Conservation (phyloP, 345 rosid genomes). For the Populus ilicifolia region DNA sequence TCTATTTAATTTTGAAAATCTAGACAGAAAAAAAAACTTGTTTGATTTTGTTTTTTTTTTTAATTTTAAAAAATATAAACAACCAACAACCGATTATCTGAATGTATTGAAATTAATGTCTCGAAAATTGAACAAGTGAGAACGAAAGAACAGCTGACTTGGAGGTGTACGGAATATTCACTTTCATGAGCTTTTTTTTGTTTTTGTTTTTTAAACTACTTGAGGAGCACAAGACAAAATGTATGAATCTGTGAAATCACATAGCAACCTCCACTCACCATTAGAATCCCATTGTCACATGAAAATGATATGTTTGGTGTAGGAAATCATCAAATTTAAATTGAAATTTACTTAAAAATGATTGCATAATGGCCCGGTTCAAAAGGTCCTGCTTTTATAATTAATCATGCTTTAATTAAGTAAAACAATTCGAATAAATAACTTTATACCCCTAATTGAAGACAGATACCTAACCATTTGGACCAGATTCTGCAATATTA, state of each 20-base stretch:
- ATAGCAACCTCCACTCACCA: neutral
- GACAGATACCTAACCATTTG: neutral
- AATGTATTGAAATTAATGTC: too few relatives aligned
- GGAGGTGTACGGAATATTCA: neutral
- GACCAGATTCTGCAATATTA: constrained; percentile 1
- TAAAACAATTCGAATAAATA: neutral
- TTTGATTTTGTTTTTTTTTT: too few relatives aligned
- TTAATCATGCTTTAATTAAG: neutral
- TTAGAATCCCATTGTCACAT: neutral
- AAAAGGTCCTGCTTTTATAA: neutral
- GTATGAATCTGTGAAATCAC: neutral
- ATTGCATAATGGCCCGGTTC: neutral
- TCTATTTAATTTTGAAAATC: too few relatives aligned
- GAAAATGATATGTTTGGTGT: neutral
- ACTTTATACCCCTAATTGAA: neutral
- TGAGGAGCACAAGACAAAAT: neutral
- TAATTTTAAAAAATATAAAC: too few relatives aligned
- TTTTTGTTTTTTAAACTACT: neutral
- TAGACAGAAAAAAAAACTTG: too few relatives aligned
- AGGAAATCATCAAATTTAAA: neutral
- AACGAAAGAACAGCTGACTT: neutral
- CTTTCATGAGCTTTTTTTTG: neutral
- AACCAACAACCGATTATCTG: too few relatives aligned
- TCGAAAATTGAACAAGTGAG: neutral
- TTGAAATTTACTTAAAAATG: neutral